These are phyloP conservation scores for Microcyclosporella mali DNA, from an alignment of 2,329 filamentous ascomycete species.

Conservation along the genomic window DNA sequence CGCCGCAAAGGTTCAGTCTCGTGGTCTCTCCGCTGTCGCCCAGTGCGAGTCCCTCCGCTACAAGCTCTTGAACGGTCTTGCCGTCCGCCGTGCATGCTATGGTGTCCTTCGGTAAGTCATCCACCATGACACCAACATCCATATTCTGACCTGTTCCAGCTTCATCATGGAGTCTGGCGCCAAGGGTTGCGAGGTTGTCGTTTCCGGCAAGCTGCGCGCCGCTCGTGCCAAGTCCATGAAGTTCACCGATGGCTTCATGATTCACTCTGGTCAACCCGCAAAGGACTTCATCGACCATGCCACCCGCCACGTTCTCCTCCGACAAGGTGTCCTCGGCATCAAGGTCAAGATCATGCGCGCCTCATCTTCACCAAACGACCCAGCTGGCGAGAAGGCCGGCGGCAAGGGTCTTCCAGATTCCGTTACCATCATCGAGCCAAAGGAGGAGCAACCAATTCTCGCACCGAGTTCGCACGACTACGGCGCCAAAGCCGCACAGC, in stretches of 20 bases:
- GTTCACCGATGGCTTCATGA: constrained; percentile 99
- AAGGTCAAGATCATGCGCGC: constrained; percentile 99
- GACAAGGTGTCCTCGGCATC: constrained; percentile 99
- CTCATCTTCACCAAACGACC: constrained; percentile 60
- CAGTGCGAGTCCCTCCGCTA: constrained; percentile 99
- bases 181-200: constrained; percentile 99
- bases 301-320: constrained; percentile 98
- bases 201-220: constrained; percentile 97
- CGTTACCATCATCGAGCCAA: constrained; percentile 99
- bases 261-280: constrained; percentile 99
- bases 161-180: constrained; percentile 99
- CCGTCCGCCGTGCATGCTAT: constrained; percentile 97
- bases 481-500: constrained; percentile 78
- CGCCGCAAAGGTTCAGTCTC: constrained; percentile 99
- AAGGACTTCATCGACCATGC: constrained; percentile 99
- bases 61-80: constrained; percentile 99
- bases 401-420: constrained; percentile 96
- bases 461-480: constrained; percentile 98
- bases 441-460: constrained; percentile 94
- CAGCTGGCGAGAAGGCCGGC: constrained; percentile 96
- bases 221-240: constrained; percentile 99
- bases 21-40: constrained; percentile 97
- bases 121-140: background rate
- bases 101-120: constrained; percentile 65
- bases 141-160: constrained; percentile 39